Evolutionary conservation across 208 protist genomes (phyloP).

Genomic region (Wallacemonas collosoma): DNA sequence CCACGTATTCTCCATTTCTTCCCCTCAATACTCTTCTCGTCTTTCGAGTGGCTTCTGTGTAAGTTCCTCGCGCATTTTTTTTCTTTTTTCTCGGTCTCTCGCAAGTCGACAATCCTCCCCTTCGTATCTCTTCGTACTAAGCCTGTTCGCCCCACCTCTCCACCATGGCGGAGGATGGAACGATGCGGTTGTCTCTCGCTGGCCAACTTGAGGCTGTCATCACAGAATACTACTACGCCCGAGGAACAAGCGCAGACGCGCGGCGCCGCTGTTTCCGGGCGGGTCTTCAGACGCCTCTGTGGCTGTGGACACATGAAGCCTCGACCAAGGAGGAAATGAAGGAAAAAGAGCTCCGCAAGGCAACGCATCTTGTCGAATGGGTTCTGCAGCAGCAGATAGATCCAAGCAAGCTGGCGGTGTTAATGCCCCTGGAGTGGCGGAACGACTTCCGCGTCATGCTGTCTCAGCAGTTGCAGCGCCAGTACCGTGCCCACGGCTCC

Average conservation of each 20-base stretch:
- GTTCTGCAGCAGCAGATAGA: conserved; percentile 57
- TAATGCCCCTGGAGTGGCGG: conserved; percentile 70
- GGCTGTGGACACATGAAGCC: conserved; percentile 77
- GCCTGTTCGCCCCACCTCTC: not conserved
- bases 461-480: conserved; percentile 16
- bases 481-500: conserved; percentile 11
- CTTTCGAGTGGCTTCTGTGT: too few species aligned
- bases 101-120: too few species aligned
- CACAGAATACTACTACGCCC: conserved; percentile 64
- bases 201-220: conserved; percentile 62
- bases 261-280: conserved; percentile 38
- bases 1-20: too few species aligned
- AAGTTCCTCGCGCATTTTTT: too few species aligned
- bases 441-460: conserved; percentile 39
- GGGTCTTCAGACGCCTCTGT: conserved; percentile 80
- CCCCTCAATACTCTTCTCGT: too few species aligned
- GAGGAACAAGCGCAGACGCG: conserved; percentile 19
- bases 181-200: conserved; percentile 20
- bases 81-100: too few species aligned
- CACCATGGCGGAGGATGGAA: not conserved
- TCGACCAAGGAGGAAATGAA: conserved; percentile 22
- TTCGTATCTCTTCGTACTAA: too few species aligned
- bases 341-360: conserved; percentile 51
- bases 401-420: conserved; percentile 45
- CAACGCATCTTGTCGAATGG: conserved; percentile 66